Evolutionary conservation across 148 eudicot species (phyloP).

Genomic region (Rhododendron griersonianum): DNA sequence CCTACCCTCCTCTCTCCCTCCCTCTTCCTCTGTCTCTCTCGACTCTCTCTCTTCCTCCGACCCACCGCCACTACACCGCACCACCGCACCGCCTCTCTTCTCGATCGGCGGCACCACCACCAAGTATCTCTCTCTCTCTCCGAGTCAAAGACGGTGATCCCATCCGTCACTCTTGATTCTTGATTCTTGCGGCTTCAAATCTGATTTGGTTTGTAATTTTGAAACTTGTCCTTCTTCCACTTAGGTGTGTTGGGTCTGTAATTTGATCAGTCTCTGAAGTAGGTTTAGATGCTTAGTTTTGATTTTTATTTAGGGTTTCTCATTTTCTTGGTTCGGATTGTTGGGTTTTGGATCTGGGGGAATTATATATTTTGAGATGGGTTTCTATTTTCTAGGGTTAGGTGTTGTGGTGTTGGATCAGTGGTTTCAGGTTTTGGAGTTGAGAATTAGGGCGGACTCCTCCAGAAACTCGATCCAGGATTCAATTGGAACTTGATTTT

Average conservation of each 20-base stretch:
- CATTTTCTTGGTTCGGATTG: not conserved
- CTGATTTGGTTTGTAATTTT: too few species aligned
- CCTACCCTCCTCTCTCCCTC: too few species aligned
- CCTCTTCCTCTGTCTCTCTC: too few species aligned
- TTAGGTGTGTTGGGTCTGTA: not conserved
- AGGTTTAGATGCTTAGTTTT: not conserved
- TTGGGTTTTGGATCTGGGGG: not conserved
- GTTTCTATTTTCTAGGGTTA: not conserved
- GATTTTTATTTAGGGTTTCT: constrained; percentile 7
- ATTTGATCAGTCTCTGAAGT: constrained; percentile 7
- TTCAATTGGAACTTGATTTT: not conserved
- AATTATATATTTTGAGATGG: not conserved
- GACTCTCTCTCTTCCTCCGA: too few species aligned
- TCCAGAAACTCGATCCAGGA: not conserved
- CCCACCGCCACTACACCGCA: too few species aligned
- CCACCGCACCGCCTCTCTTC: too few species aligned
- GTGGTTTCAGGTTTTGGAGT: not conserved
- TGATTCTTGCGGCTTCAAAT: too few species aligned
- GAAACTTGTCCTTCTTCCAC: too few species aligned
- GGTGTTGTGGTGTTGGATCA: not conserved
- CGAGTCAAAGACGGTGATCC: too few species aligned
- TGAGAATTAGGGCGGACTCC: not conserved
- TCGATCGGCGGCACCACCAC: too few species aligned
- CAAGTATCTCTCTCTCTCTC: too few species aligned
- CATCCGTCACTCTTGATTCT: too few species aligned